Base-by-base conservation (phyloP, 179 eudicot genomes). In the Dionaea muscipula region DNA sequence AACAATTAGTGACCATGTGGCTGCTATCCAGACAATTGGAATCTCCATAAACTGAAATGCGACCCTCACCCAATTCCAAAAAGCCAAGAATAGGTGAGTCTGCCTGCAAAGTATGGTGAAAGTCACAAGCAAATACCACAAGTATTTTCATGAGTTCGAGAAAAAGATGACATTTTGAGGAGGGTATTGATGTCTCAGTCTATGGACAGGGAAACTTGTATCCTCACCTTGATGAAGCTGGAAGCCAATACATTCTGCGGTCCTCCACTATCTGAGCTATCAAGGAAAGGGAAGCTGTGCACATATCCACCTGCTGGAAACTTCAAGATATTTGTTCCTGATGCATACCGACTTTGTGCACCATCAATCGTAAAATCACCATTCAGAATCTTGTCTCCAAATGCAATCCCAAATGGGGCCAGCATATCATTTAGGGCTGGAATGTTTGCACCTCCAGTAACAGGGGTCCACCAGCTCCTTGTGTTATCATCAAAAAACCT, bases 1-100 rank as follows among this genome's bases (percentile, higher is more conserved):
- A 87, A 61, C 98, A 91, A 66, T 91, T 82, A 43, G 95, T 87
- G 50, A 91, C 88, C 98, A 87, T 91, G 67, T 91, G 98, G 70
- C 98, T 91, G 74, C 98, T 91, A 68, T 91, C 98, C 70, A 91
- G 75, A 63, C 98, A 91, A 66, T 91, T 91, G 56, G 95, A 87
- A 63, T 91, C 98, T 40, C 95, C 98, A 53, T 87, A 91, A 18
- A 91, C 93, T 28, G 86, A 82, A 17, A 91, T 80, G 57, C 88
- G 80, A 51, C 95, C 95, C 46, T 63, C 67, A n/a, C 91, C 89
- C 54, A 68, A 61, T 55, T 77, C 94, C 61, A 81, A 10, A 53
- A 90, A 72, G 45, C 94, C 95, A 68, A 86, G 97, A 68, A 86
- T 78, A 39, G 95, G 82, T 0, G 73, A 72, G 57, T 78, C 85